Evolutionary conservation across 2,329 filamentous ascomycete species (phyloP).

Genomic region (Fusarium siculi): DNA sequence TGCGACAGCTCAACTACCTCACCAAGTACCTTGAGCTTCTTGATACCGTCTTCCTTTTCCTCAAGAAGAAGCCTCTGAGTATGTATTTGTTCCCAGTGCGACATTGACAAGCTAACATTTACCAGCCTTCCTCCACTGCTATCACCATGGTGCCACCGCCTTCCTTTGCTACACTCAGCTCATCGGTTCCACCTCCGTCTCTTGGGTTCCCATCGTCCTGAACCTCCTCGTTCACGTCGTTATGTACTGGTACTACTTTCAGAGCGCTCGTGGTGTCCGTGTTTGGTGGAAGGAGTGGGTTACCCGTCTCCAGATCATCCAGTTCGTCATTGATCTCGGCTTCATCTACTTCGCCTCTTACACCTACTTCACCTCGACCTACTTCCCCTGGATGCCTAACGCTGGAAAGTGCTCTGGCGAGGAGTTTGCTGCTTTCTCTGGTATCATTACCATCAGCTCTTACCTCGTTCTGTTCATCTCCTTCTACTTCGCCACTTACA

Average conservation of each 20-base stretch:
- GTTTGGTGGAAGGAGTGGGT: slow-evolving; percentile 99
- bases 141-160: slow-evolving; percentile 96
- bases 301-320: slow-evolving; percentile 94
- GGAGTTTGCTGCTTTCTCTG: slow-evolving; percentile 94
- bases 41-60: slow-evolving; percentile 95
- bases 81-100: slow-evolving; percentile 23
- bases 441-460: slow-evolving; percentile 90
- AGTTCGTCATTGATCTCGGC: slow-evolving; percentile 96
- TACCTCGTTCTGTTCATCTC: slow-evolving; percentile 99
- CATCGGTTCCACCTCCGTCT: slow-evolving; percentile 90
- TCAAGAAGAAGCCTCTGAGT: slow-evolving; percentile 98
- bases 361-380: slow-evolving; percentile 95
- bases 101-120: slow-evolving; percentile 44
- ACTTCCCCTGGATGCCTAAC: slow-evolving; percentile 88
- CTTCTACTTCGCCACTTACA: slow-evolving; percentile 98
- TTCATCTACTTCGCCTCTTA: slow-evolving; percentile 99
- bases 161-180: slow-evolving; percentile 98
- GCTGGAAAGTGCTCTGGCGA: slow-evolving; percentile 89
- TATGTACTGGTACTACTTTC: slow-evolving; percentile 99
- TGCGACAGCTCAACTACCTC: slow-evolving; percentile 87
- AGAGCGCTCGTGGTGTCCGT: slow-evolving; percentile 91
- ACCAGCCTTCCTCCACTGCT: slow-evolving; percentile 93
- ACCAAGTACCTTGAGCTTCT: slow-evolving; percentile 97
- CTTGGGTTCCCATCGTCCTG: slow-evolving; percentile 92
- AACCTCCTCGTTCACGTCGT: slow-evolving; percentile 96